Evolutionary conservation across 148 eudicot species (phyloP).

Genomic region (Spergularia marina): DNA sequence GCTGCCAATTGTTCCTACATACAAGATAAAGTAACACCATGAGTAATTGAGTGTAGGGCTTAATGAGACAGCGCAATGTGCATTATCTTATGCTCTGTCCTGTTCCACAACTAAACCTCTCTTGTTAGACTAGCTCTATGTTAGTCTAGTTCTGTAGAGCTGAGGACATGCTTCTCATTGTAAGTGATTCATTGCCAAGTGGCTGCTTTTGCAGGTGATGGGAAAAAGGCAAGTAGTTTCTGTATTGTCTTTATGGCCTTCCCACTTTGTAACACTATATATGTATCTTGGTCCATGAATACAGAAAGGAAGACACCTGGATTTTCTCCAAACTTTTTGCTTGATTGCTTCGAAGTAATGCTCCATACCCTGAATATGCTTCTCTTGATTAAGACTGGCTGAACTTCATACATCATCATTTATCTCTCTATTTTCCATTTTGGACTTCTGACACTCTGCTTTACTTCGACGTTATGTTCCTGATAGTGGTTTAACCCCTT

Average conservation of each 20-base stretch:
- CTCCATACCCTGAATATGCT: background rate
- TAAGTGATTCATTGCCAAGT: conserved; percentile 5
- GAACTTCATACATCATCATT: background rate
- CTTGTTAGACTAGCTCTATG: no score
- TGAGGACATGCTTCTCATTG: background rate
- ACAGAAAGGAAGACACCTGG: conserved; percentile 10
- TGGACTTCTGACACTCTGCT: background rate
- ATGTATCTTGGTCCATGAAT: conserved; percentile 18
- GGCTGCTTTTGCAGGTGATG: conserved; percentile 2
- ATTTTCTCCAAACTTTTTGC: conserved; percentile 1
- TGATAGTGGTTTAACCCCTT: no score
- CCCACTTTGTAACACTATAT: conserved; percentile 12
- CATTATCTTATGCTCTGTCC: background rate
- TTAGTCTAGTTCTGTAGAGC: background rate
- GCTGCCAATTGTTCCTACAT: no score
- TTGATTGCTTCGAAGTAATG: conserved; percentile 13
- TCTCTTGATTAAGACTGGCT: conserved; percentile 3
- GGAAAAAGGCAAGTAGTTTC: background rate
- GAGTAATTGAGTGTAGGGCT: no score
- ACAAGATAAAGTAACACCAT: no score
- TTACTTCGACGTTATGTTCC: no score
- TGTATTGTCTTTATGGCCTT: conserved; percentile 8
- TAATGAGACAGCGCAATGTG: background rate
- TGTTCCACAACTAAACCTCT: background rate
- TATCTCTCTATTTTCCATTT: conserved; percentile 7